Conservation (phyloP, 2,329 filamentous ascomycete species). For the Claviceps pazoutovae region DNA sequence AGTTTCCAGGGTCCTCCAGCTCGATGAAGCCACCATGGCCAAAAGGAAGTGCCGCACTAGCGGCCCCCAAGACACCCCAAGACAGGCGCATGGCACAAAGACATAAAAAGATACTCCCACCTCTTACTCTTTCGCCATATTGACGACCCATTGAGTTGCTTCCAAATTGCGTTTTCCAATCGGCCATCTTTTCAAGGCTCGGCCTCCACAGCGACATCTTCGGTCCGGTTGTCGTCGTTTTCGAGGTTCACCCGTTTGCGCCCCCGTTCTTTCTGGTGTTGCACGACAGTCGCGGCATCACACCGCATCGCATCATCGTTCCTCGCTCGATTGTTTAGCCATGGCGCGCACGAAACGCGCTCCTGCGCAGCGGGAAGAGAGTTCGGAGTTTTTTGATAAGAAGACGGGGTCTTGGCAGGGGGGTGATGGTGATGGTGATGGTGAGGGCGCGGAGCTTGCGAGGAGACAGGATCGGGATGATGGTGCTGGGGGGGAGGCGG, state of each 20-base stretch:
- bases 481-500: conserved; percentile 33
- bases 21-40: conserved; percentile 6
- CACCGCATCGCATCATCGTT: neutral
- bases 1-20: neutral
- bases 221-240: no score
- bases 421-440: conserved; percentile 16
- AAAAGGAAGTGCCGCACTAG: neutral
- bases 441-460: conserved; percentile 15
- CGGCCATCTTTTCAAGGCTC: no score
- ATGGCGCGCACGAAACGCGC: conserved; percentile 65
- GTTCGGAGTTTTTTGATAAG: conserved; percentile 50
- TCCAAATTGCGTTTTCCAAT: no score
- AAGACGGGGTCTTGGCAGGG: conserved; percentile 23
- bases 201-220: no score
- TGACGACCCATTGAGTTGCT: no score
- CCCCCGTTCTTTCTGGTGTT: neutral
- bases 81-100: no score
- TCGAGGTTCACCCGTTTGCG: no score
- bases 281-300: neutral
- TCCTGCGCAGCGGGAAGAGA: conserved; percentile 50
- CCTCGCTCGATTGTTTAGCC: neutral
- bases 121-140: neutral
- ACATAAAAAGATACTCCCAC: neutral
- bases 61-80: no score
- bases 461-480: neutral